A percentile compares a stretch with the other conserved stretches of the same genome.
Evolutionary conservation across 2,329 filamentous ascomycete genomes (phyloP).

Genomic region (Alternaria infectoria): DNA sequence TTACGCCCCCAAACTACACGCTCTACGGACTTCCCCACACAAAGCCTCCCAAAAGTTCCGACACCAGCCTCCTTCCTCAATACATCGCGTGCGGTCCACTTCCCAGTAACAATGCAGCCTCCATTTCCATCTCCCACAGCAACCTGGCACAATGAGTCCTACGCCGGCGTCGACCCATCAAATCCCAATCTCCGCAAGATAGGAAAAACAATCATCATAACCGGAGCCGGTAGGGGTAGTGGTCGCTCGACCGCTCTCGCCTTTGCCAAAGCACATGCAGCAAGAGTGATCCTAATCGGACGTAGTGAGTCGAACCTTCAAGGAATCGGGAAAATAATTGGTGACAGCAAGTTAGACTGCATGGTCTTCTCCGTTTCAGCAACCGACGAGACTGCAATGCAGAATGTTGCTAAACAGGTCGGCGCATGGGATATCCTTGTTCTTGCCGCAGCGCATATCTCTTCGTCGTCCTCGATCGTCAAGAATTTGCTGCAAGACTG

Average conservation of each 20-base stretch:
- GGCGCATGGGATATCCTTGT: constrained; percentile 29
- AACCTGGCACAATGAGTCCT: constrained; percentile 20
- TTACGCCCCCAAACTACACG: not conserved
- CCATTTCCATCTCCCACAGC: constrained; percentile 10
- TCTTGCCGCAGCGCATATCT: constrained; percentile 23
- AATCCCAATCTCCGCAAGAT: constrained; percentile 3
- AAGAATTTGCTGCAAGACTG: constrained; percentile 18
- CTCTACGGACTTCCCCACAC: not conserved
- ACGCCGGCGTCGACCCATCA: not conserved
- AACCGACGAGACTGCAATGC: constrained; percentile 14
- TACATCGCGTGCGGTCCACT: not conserved
- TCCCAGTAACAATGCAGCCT: not conserved
- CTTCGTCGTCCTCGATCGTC: constrained; percentile 7
- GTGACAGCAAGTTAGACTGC: constrained; percentile 14
- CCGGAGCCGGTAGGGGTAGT: constrained; percentile 51
- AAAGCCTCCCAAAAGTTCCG: not conserved
- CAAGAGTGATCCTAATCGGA: constrained; percentile 53
- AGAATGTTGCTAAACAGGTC: constrained; percentile 17
- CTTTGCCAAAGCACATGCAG: constrained; percentile 55
- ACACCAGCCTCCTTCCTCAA: not conserved
- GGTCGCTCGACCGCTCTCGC: constrained; percentile 51
- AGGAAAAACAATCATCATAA: constrained; percentile 25
- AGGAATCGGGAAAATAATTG: constrained; percentile 43
- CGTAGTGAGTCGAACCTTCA: constrained; percentile 44
- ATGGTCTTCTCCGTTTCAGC: constrained; percentile 22